These are phyloP conservation scores for Fusarium humuli DNA, from an alignment of 2,329 filamentous ascomycete species.

Conservation along the genomic window DNA sequence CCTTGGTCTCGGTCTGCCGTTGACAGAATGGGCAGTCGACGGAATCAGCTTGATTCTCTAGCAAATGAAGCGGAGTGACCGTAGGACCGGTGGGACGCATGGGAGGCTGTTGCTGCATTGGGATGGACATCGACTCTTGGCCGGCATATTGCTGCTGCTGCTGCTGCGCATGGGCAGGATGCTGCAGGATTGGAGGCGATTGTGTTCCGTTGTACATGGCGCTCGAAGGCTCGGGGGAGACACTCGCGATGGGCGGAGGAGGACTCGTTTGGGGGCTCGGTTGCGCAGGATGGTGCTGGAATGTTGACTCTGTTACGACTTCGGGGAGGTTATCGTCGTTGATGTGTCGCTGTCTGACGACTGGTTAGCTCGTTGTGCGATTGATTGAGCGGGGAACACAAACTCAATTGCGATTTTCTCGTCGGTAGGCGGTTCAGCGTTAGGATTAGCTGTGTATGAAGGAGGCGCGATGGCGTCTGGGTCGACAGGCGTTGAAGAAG, in stretches of 20 bases:
- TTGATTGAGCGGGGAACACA: not conserved
- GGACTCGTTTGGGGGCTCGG: conserved; percentile 8
- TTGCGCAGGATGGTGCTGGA: not conserved
- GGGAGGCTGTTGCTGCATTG: not conserved
- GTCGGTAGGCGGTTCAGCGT: conserved; percentile 6
- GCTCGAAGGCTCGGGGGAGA: conserved; percentile 25
- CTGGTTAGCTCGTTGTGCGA: not conserved
- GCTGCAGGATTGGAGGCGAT: conserved; percentile 35
- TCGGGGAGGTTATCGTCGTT: conserved; percentile 45
- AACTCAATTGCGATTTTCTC: conserved; percentile 42
- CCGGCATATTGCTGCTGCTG: conserved; percentile 24
- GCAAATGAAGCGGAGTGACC: conserved; percentile 44
- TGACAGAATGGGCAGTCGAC: conserved; percentile 47
- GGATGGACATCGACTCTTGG: conserved; percentile 27
- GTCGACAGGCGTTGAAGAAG: conserved; percentile 1
- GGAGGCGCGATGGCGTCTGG: conserved; percentile 36
- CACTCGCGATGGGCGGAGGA: not conserved
- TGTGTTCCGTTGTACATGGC: conserved; percentile 20
- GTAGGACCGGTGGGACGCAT: conserved; percentile 19
- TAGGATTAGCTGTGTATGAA: conserved; percentile 29
- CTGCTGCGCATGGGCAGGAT: conserved; percentile 28
- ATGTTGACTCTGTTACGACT: conserved; percentile 29
- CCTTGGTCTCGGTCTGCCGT: conserved; percentile 35
- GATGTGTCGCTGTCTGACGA: conserved; percentile 9
- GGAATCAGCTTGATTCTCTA: conserved; percentile 41